These are phyloP conservation scores for Eimeria maxima DNA, from an alignment of 169 alveolate species.

Conservation along the genomic window DNA sequence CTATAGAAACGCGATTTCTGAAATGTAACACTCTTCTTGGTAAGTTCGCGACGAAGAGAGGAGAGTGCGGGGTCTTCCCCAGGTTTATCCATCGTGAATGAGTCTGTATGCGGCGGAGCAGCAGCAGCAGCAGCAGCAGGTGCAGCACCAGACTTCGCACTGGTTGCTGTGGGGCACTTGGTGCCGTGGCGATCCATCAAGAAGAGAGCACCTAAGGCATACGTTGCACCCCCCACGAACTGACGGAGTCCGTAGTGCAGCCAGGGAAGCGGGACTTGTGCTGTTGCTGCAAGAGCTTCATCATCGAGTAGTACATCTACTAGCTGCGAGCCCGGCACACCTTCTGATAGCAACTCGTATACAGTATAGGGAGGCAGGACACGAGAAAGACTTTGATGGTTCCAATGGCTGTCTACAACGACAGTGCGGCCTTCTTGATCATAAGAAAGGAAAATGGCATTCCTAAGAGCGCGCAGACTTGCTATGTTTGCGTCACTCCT, in stretches of 20 bases:
- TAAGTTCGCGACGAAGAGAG: not conserved
- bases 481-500: constrained; percentile 26
- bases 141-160: not conserved
- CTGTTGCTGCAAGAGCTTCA: constrained; percentile 53
- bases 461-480: constrained; percentile 22
- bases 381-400: constrained; percentile 26
- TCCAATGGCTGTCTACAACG: constrained; percentile 32
- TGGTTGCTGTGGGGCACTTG: constrained; percentile 26
- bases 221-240: constrained; percentile 14
- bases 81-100: not conserved
- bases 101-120: not conserved
- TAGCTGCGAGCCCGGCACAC: constrained; percentile 23
- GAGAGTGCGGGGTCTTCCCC: constrained; percentile 16
- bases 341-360: constrained; percentile 4
- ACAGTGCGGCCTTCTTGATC: constrained; percentile 43
- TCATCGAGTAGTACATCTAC: constrained; percentile 19
- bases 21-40: not conserved
- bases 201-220: constrained; percentile 46
- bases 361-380: constrained; percentile 21
- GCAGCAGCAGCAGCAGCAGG: constrained; percentile 2
- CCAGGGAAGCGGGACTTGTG: not conserved
- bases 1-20: not conserved
- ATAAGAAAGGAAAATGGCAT: not conserved
- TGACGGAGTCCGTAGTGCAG: constrained; percentile 5
- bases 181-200: constrained; percentile 23